phyloP scores from a whole-genome alignment of 1,284 basidiomycete species.

The Fomitopsis pinicola region DNA sequence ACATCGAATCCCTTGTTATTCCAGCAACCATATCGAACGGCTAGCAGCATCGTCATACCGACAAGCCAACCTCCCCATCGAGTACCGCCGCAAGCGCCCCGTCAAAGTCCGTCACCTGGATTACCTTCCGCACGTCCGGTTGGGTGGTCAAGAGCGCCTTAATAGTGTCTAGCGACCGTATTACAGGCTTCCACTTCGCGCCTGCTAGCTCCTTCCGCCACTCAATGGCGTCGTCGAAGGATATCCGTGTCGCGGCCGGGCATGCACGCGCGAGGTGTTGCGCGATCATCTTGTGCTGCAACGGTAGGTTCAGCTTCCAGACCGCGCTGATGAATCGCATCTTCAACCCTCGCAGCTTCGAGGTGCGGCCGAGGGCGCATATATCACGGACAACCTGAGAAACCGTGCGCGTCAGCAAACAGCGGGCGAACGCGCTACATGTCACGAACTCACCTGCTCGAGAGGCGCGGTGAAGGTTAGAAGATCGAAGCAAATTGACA shows the following conservation, averaged over 20 bases:
- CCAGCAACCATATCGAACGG: background rate
- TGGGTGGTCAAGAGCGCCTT: constrained; percentile 2
- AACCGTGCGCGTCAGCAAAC: background rate
- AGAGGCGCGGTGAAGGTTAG: background rate
- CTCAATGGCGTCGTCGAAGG: constrained; percentile 6
- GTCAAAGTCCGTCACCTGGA: constrained; percentile 6
- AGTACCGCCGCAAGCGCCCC: constrained; percentile 7
- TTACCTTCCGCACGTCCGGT: background rate
- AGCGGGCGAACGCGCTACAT: background rate
- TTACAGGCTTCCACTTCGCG: constrained; percentile 7
- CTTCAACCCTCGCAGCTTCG: constrained; percentile 1
- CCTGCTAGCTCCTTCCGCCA: constrained; percentile 1
- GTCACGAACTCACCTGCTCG: background rate
- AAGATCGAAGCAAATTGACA: constrained; percentile 5
- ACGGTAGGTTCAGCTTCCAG: constrained; percentile 8
- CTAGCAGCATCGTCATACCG: background rate
- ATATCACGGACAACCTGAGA: constrained; percentile 3
- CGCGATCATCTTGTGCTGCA: constrained; percentile 9
- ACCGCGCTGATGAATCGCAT: constrained; percentile 4
- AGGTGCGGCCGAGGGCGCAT: constrained; percentile 1
- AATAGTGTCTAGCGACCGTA: constrained; percentile 6
- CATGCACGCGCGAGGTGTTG: constrained; percentile 2
- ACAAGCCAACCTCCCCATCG: background rate
- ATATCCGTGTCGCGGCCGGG: constrained; percentile 6
- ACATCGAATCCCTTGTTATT: too few species aligned